A percentile compares a stretch with the other conserved stretches of the same genome.
phyloP scores from a whole-genome alignment of 192 early-diverging fungal species.

The Phlyctochytrium planicorne region DNA sequence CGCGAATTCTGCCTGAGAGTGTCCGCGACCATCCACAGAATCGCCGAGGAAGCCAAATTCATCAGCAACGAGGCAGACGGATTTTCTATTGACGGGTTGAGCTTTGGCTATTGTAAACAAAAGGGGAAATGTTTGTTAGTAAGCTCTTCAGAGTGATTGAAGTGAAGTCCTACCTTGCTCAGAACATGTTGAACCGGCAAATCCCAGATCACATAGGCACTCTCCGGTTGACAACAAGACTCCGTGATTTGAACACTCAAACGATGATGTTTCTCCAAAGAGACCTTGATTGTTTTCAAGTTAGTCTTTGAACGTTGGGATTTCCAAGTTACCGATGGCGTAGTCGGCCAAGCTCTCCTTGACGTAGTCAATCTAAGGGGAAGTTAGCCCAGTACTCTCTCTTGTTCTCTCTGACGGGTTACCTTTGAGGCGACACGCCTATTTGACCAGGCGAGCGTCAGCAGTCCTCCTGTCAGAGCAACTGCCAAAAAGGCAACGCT shows the following conservation, averaged over 20 bases:
- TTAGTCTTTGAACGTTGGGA: too few relatives aligned
- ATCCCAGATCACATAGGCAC: constrained; percentile 39
- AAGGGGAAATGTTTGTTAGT: too few relatives aligned
- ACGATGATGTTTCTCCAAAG: constrained; percentile 14
- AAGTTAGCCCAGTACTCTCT: background rate
- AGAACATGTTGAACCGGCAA: constrained; percentile 25
- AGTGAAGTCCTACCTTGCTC: constrained; percentile 1
- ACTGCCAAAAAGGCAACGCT: background rate
- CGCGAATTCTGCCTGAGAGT: constrained; percentile 22
- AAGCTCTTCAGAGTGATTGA: background rate
- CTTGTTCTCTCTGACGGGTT: background rate
- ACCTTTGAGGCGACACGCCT: background rate
- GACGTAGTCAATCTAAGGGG: background rate
- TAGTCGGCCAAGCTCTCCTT: background rate
- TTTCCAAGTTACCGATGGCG: background rate
- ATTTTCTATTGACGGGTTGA: constrained; percentile 10
- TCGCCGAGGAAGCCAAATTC: constrained; percentile 24
- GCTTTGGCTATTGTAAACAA: background rate
- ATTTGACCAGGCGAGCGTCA: background rate
- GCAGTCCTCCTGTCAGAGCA: background rate
- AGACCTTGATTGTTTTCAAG: background rate
- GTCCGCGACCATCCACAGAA: constrained; percentile 10
- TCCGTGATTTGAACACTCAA: constrained; percentile 32
- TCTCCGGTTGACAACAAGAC: constrained; percentile 18
- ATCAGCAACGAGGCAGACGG: constrained; percentile 34